Evolutionary conservation across 1,284 basidiomycete species (phyloP), one percentile per base, ranked within the genome.

Genomic region (Macrocystidia cucumis): DNA sequence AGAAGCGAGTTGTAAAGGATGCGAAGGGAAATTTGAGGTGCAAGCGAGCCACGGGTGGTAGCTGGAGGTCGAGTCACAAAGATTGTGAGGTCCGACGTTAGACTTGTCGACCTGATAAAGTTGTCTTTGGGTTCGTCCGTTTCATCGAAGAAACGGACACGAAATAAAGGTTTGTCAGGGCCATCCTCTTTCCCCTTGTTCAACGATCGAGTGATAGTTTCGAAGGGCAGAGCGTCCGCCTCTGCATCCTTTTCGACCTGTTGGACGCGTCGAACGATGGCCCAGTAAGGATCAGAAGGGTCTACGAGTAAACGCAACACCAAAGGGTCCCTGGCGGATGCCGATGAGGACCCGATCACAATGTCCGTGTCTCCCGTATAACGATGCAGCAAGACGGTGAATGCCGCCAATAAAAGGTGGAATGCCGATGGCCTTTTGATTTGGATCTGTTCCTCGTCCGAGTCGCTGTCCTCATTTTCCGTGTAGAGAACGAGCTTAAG

Each of bases 321-420:
- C 26, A 98, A 67, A 5, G 93, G 91, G 41, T 87, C 78, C 23
- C 75, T 73, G 1, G 76, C 77, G n/a, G 75, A 67, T 1, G 83
- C 78, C 12, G 87, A 86, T 11, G 91, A 93, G 1, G 91, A 92
- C 34, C 89, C 93, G 47, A 98, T 85, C 42, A 98, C 74, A 44
- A 99, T 71, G 50, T 97, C 92, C 9, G 84, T 93, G 59, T 99
- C 96, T 34, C 89, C 92, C 0, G 96, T 98, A 64, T 93, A 97
- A 27, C 96, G 74, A 65, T 98, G 91, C 9, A 99, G 67, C 22
- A 98, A 69, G 23, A 96, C 85, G 14, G 80, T 74, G 59, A 98
- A 97, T 1, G 93, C 85, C 12, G 95, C 79, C 29, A 98, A 72
- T 29, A 98, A 75, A 9, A 98, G 70, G 55, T 97, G 91, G 58